Base-by-base conservation (phyloP, 371 early-diverging fungal genomes). In the Mucor lusitanicus region DNA sequence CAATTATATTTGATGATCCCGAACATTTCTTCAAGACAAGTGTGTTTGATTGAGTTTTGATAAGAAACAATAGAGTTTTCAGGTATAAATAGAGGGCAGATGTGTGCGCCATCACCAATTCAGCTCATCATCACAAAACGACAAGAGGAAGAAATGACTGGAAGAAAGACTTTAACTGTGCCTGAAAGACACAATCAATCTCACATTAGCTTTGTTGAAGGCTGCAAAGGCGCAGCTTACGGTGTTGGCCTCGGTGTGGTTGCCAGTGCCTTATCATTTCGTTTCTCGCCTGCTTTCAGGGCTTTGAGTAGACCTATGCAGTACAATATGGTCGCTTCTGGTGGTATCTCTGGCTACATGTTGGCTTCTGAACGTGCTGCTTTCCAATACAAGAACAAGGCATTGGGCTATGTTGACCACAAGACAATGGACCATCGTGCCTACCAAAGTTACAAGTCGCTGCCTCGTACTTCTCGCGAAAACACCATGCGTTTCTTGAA, bases 281-380 rank as follows among this genome's bases (percentile, higher is more conserved):
- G 65, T 33, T 65, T 65, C 59, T 65, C 65, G 13, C 65, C 65
- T 35, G 65, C 65, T 25, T 65, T 65, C 48, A 17, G 65, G 46
- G 44, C 65, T 12, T 58, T 58, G 11, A 32, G 46, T 2, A 57
- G 59, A 46, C 42, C 50, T 17, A 44, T 28, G 9, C 65, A 65
- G 27, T 58, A 13, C 4, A 23, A 12, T 35, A 65, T 65, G 65
- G 3, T 46, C 5, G 65, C 39, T 12, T 37, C 59, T 19, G 65
- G 59, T 48, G 59, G 59, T 23, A 8, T 65, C 5, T 33, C 65
- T 17, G 59, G 65, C 6, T 65, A 65, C 13, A 23, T 65, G 46
- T 25, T 65, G 30, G 65, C 57, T 15, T 65, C 59, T 15, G 65
- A 65, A n/a, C 57, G 19, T 4, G 48, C 48, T 35, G 46, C 65